phyloP scores from a whole-genome alignment of 164 flowering plant genomes.

The Nelumbo lutea region DNA sequence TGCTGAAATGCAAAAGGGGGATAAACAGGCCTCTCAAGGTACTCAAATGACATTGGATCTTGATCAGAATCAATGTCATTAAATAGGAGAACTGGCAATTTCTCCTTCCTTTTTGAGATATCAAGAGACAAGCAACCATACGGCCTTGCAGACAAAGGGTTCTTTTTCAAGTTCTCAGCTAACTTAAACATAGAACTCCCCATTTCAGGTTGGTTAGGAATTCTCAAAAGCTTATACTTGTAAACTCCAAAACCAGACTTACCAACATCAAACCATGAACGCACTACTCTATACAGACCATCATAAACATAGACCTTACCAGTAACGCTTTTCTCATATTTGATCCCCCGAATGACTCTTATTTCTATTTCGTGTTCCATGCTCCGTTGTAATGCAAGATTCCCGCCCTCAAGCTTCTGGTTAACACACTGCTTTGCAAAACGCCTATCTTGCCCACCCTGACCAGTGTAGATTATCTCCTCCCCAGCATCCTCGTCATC shows the following conservation, averaged over 20 bases:
- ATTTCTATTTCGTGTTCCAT: constrained; percentile 76
- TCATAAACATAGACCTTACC: constrained; percentile 80
- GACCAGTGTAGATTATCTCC: constrained; percentile 70
- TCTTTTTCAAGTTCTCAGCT: constrained; percentile 43
- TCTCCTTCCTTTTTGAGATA: constrained; percentile 61
- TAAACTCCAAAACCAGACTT: constrained; percentile 87
- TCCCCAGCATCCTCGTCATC: constrained; percentile 81
- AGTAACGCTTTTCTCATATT: constrained; percentile 37
- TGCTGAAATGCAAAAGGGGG: constrained; percentile 38
- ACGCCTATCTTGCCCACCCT: constrained; percentile 64
- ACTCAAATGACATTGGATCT: constrained; percentile 59
- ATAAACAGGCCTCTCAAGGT: constrained; percentile 46
- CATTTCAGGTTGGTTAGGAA: constrained; percentile 72
- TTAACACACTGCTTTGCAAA: constrained; percentile 35
- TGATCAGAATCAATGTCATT: constrained; percentile 67
- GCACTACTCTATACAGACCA: constrained; percentile 65
- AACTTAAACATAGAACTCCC: constrained; percentile 61
- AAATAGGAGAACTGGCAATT: constrained; percentile 51
- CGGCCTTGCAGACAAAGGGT: constrained; percentile 47
- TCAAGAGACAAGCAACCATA: constrained; percentile 60
- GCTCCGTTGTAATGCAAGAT: constrained; percentile 79
- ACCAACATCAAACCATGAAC: constrained; percentile 79
- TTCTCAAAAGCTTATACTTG: constrained; percentile 69
- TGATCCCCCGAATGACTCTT: constrained; percentile 79
- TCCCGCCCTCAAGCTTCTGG: constrained; percentile 81